A percentile compares a stretch with the other conserved stretches of the same genome.
Evolutionary conservation across 192 early-diverging fungal genomes (phyloP).

Genomic region (Backusella luteola): DNA sequence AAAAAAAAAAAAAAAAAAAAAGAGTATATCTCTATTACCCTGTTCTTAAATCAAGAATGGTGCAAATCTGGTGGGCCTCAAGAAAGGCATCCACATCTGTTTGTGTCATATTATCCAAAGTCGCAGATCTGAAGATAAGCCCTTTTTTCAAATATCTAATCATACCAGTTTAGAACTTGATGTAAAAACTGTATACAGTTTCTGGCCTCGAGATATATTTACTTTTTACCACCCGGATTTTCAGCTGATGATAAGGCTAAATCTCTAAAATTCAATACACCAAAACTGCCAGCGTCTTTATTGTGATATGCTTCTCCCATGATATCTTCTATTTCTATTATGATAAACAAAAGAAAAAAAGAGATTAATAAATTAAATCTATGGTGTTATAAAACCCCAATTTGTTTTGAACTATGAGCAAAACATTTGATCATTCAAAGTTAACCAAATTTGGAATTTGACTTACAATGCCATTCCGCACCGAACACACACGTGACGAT

Average conservation of each 20-base stretch:
- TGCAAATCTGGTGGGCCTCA: constrained; percentile 26
- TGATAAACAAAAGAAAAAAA: not conserved
- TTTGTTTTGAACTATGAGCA: not conserved
- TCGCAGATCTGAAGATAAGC: constrained; percentile 37
- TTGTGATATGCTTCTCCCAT: not conserved
- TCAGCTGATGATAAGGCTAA: constrained; percentile 16
- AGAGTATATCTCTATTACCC: constrained; percentile 10
- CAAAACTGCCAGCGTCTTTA: constrained; percentile 1
- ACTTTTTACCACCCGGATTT: not conserved
- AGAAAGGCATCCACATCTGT: constrained; percentile 32
- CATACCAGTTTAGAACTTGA: not conserved
- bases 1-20: too few species aligned
- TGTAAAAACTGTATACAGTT: too few species aligned
- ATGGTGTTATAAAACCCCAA: not conserved
- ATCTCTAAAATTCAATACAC: constrained; percentile 27
- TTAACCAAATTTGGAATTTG: not conserved
- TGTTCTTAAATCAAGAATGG: constrained; percentile 42
- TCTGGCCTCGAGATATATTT: not conserved
- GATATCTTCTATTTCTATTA: not conserved
- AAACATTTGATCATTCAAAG: not conserved
- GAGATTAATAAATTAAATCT: not conserved
- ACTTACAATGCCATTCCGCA: not conserved
- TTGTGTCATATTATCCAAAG: constrained; percentile 38
- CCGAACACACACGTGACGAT: not conserved
- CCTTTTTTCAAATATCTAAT: constrained; percentile 32